Conservation (phyloP, 2,329 filamentous ascomycete species). For the Cercospora beticola region DNA sequence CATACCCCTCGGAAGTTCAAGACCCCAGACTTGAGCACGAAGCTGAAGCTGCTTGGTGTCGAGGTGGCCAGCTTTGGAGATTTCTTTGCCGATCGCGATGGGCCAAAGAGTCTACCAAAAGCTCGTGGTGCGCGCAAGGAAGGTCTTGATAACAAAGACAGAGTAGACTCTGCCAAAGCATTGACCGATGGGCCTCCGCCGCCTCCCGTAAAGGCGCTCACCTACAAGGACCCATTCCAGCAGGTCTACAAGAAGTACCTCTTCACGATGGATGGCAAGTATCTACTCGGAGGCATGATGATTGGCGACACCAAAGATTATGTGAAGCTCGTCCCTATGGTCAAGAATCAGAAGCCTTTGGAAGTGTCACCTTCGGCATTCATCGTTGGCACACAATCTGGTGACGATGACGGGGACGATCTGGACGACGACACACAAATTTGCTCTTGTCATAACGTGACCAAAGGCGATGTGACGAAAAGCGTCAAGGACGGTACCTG, state of each 20-base stretch:
- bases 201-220: slow-evolving; percentile 73
- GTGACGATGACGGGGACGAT: slow-evolving; percentile 75
- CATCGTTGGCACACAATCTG: slow-evolving; percentile 74
- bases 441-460: slow-evolving; percentile 91
- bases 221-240: slow-evolving; percentile 84
- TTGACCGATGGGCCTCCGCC: slow-evolving; percentile 57
- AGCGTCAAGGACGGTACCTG: slow-evolving; percentile 74
- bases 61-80: slow-evolving; percentile 93
- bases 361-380: slow-evolving; percentile 78
- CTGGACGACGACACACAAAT: slow-evolving; percentile 83
- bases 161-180: slow-evolving; percentile 46
- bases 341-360: slow-evolving; percentile 77
- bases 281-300: slow-evolving; percentile 94
- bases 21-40: slow-evolving; percentile 83
- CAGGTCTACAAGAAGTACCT: slow-evolving; percentile 93
- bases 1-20: slow-evolving; percentile 72
- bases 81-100: slow-evolving; percentile 86
- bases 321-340: slow-evolving; percentile 82
- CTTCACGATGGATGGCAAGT: slow-evolving; percentile 86
- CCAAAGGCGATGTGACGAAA: slow-evolving; percentile 74
- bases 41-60: slow-evolving; percentile 83
- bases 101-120: slow-evolving; percentile 70
- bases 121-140: slow-evolving; percentile 52
- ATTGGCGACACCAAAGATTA: slow-evolving; percentile 91
- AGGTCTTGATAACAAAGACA: slow-evolving; percentile 41